These are phyloP conservation scores for Thermomucor indicae-seudaticae DNA, from an alignment of 371 early-diverging fungal species.

Conservation along the genomic window DNA sequence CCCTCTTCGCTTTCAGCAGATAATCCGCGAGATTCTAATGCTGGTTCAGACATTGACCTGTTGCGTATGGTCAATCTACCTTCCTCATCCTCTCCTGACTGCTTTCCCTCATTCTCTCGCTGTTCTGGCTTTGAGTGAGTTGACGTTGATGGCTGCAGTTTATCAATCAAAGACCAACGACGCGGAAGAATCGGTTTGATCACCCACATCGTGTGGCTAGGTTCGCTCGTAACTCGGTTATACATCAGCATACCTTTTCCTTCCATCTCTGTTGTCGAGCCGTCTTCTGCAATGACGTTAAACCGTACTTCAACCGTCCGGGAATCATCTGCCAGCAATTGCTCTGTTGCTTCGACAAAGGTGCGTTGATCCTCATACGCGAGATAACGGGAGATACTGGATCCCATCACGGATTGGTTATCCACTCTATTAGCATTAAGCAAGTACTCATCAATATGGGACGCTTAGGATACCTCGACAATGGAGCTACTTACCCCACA, in stretches of 20 bases:
- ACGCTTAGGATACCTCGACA: not conserved
- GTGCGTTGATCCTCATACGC: slow-evolving; percentile 18
- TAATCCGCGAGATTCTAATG: not conserved
- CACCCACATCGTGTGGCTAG: slow-evolving; percentile 86
- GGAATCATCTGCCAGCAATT: slow-evolving; percentile 64
- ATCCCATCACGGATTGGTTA: slow-evolving; percentile 44
- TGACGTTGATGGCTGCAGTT: slow-evolving; percentile 4
- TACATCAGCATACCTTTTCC: slow-evolving; percentile 92
- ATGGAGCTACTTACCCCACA: slow-evolving; percentile 41
- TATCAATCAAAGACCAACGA: slow-evolving; percentile 11
- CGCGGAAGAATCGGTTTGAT: slow-evolving; percentile 46
- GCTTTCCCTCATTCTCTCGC: not conserved
- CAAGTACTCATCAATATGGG: not conserved
- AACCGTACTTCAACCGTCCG: slow-evolving; percentile 76
- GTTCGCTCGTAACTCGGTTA: slow-evolving; percentile 60
- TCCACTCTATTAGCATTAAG: slow-evolving; percentile 27
- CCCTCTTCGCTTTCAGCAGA: slow-evolving; percentile 11
- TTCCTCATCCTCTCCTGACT: not conserved
- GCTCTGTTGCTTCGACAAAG: slow-evolving; percentile 11
- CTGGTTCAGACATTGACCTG: slow-evolving; percentile 23
- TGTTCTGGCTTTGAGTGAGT: not conserved
- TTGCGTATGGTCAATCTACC: slow-evolving; percentile 3
- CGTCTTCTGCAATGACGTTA: slow-evolving; percentile 43
- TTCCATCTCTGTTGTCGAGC: slow-evolving; percentile 67
- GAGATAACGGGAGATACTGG: slow-evolving; percentile 43